Percentiles rank a stretch among this genome's conserved stretches.
These are phyloP conservation scores for Hypholoma sublateritium DNA, from an alignment of 768 basidiomycete species.

Conservation along the genomic window DNA sequence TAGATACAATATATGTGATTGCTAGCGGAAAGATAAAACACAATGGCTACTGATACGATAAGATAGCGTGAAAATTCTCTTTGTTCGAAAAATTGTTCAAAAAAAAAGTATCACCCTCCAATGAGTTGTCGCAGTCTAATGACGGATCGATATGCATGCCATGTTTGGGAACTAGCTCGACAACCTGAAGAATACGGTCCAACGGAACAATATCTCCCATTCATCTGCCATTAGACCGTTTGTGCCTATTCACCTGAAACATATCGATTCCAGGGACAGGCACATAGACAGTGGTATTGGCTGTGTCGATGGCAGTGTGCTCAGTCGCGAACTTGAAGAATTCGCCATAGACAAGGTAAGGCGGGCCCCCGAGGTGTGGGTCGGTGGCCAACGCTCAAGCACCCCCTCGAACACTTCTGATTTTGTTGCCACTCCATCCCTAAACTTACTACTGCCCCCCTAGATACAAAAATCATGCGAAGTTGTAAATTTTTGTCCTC, in stretches of 20 bases:
- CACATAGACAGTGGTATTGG: conserved; percentile 51
- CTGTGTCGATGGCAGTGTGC: background rate
- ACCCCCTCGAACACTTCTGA: too few species aligned
- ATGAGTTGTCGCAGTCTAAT: background rate
- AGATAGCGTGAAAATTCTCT: conserved; percentile 1
- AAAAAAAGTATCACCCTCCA: background rate
- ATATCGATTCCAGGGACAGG: background rate
- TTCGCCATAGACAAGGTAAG: background rate
- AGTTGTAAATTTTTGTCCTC: too few species aligned
- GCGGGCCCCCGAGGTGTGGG: background rate
- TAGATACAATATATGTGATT: too few species aligned
- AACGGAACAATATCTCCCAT: background rate
- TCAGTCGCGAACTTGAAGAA: background rate
- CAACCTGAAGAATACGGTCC: background rate
- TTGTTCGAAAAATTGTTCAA: conserved; percentile 1
- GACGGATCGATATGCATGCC: background rate
- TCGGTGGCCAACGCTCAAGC: too few species aligned
- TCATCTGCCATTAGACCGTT: background rate
- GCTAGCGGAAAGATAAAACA: background rate
- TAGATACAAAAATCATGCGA: too few species aligned
- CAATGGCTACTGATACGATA: background rate
- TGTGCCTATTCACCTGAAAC: background rate
- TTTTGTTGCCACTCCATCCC: too few species aligned
- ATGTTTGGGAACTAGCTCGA: background rate
- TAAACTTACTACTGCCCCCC: too few species aligned